Evolutionary conservation across 208 protist species (phyloP).

Genomic region (Porcisia hertigi): DNA sequence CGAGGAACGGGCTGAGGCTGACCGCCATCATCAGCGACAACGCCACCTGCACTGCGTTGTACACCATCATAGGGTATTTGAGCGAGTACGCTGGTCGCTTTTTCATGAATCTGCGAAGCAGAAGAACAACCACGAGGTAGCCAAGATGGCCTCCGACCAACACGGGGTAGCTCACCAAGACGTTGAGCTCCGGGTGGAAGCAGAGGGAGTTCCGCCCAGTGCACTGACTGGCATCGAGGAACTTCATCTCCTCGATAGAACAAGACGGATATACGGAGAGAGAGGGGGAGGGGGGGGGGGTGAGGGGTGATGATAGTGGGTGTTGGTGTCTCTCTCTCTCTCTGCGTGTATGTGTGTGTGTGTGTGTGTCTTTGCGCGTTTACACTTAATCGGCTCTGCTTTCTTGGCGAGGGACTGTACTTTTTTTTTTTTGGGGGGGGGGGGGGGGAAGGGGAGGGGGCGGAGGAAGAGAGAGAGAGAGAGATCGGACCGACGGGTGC

Average conservation of each 20-base stretch:
- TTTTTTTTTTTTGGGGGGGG: too few species aligned
- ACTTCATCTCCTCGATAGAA: constrained; percentile 9
- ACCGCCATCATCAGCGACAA: constrained; percentile 84
- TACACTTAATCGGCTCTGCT: too few species aligned
- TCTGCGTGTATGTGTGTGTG: constrained; percentile 5
- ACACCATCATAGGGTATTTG: constrained; percentile 73
- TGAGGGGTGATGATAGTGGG: neutral
- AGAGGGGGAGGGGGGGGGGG: neutral
- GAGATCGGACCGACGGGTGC: too few species aligned
- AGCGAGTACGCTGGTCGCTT: constrained; percentile 40
- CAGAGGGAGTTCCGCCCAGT: constrained; percentile 58
- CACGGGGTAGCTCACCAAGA: constrained; percentile 55
- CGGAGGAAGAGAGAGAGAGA: neutral
- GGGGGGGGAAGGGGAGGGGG: too few species aligned
- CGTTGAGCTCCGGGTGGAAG: constrained; percentile 66
- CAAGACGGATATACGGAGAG: neutral
- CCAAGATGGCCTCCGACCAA: constrained; percentile 53
- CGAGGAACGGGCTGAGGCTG: constrained; percentile 48
- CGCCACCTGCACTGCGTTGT: constrained; percentile 82
- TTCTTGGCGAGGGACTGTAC: too few species aligned
- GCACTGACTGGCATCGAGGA: constrained; percentile 27
- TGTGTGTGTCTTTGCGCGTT: too few species aligned
- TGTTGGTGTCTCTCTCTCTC: too few species aligned
- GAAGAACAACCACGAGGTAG: constrained; percentile 69
- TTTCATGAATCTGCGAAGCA: constrained; percentile 59